Base-by-base conservation (phyloP, 345 rosid genomes). In the Eucalyptus regnans region DNA sequence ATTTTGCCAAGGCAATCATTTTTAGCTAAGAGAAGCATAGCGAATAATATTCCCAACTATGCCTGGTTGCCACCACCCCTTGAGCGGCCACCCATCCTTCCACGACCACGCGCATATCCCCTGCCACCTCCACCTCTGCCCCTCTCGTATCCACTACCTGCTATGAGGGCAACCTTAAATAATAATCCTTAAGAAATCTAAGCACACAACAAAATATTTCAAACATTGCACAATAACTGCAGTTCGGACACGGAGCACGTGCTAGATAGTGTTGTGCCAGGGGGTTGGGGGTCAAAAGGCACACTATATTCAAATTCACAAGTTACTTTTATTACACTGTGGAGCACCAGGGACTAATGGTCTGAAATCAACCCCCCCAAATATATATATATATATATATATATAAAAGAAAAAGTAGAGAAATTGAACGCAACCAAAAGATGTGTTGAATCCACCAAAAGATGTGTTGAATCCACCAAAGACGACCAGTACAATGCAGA, bases 21-120 rank as follows among this genome's bases (percentile, higher is more conserved):
- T 86, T 52, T 50, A 50, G 87, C 52, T 46, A 50, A 48, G 22
- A 85, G 87, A 86, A 37, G 64, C 62, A 86, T 3, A 25, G 87
- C 29, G 48, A 86, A 86, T 29, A 33, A 86, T 31, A 86, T 44
- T 43, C 62, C 49, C 29, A 50, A 86, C 87, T 86, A 90, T 43
- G 91, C 92, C 92, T 92, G 92, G 91, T 92, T 91, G 50, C 81
- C 93, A 49, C 89, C 97, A 9, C 95, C 98, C 92, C 96, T 93
- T 86, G 94, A 86, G 87, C 95, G 97, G 52, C 93, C 92, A 54
- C 94, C 96, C 93, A 90, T 93, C 92, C 99, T 92, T 86, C 94
- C 94, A 14, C 94, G 92, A 29, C 94, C 93, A 54, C 91, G 89
- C 37, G 89, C 89, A 86, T 91, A 92, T 27, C 93, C 94, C 87